phyloP scores from a whole-genome alignment of 371 early-diverging fungal species.

The Mucor velutinosus region DNA sequence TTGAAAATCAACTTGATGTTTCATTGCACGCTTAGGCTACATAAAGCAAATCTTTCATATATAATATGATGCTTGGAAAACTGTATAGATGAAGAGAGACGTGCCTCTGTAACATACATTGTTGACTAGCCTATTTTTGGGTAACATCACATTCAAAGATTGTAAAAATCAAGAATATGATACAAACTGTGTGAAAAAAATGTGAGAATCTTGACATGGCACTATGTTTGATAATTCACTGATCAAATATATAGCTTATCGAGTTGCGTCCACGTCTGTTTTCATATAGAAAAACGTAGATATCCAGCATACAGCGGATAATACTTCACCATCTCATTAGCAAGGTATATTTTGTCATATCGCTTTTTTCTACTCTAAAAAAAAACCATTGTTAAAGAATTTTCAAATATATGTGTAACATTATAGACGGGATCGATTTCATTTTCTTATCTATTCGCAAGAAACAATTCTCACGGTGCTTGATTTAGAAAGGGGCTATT shows the following conservation, averaged over 20 bases:
- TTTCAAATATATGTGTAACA: slow-evolving; percentile 5
- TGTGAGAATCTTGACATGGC: not conserved
- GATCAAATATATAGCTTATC: not conserved
- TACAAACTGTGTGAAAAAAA: slow-evolving; percentile 1
- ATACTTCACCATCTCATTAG: not conserved
- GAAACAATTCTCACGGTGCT: slow-evolving; percentile 15
- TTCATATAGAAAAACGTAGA: not conserved
- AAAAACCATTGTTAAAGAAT: slow-evolving; percentile 3
- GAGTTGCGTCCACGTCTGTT: not conserved
- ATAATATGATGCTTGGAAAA: not conserved
- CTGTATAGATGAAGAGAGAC: not conserved
- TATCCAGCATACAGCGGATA: not conserved
- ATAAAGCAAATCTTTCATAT: not conserved
- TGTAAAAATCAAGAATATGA: not conserved
- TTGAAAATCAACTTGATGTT: not conserved
- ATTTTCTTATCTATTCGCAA: slow-evolving; percentile 4
- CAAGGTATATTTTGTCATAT: not conserved
- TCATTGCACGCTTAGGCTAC: not conserved
- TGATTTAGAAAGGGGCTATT: slow-evolving; percentile 8
- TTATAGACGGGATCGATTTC: not conserved
- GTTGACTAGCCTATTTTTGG: not conserved
- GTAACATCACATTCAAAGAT: not conserved
- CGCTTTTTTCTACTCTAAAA: not conserved
- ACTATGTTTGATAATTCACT: not conserved
- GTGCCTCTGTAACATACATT: not conserved